Base-by-base conservation (phyloP, 2,329 filamentous ascomycete species). In the Fusarium agapanthi region DNA sequence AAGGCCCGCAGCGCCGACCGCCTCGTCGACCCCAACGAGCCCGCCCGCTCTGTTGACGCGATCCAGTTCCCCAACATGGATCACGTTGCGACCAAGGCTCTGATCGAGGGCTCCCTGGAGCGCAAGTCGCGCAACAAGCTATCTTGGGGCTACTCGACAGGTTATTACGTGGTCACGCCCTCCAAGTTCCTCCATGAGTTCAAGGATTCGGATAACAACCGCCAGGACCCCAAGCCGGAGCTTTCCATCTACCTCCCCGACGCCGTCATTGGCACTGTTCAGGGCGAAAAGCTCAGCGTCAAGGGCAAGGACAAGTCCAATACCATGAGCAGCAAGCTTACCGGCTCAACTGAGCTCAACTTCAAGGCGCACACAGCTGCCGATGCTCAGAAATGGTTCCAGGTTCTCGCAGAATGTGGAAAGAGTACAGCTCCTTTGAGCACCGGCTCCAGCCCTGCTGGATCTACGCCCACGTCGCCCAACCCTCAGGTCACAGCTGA, bases 131-230 rank as follows among this genome's bases (percentile, higher is more conserved):
- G 95, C 76, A 93, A 97, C 81, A 91, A 97, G 83, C 89, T 94
- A 37, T 88, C 88, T 26, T 90, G 92, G 83, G 92, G 92, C 65
- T 96, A 93, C 82, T 91, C 90, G 71, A 89, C 93, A 0, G 90
- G 89, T 62, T 97, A 97, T 86, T 99, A 97, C 80, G 95, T 96
- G 63, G 90, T 98, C 53, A 97, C 95, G 0, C 93, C 94, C 0
- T 89, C 93, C 64, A 94, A 93, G 78, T 99, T 92, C 84, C 84
- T 99, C 65, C 96, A 99, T 84, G 95, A 98, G 82, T 99, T 97
- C 87, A 97, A 97, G 84, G 95, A 97, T 78, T 92, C 93, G 79
- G 95, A 98, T 78, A 88, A 90, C 78, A 75, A 87, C 57, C 86
- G 87, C 53, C 84, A 89, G 77, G 94, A 97, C 69, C 94, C 94